These are phyloP conservation scores for Penicillium paneum DNA, from an alignment of 2,329 filamentous ascomycete species.

Conservation along the genomic window DNA sequence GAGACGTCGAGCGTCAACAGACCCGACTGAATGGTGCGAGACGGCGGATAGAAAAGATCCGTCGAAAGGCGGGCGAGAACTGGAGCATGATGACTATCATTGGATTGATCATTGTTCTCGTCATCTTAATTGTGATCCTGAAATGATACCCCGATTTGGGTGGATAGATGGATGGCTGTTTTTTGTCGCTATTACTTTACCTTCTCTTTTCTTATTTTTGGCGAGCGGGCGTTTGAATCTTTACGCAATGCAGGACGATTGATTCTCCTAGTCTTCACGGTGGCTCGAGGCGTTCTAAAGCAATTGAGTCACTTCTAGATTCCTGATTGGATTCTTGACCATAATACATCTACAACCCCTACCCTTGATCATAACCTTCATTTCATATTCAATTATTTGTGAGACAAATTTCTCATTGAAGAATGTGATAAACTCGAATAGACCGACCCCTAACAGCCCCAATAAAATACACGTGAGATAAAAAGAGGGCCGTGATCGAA, in stretches of 20 bases:
- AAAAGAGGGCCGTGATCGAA: neutral
- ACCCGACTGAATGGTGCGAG: slow-evolving; percentile 71
- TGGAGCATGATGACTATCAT: slow-evolving; percentile 83
- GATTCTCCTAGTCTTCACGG: neutral
- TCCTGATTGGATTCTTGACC: neutral
- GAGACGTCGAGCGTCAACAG: slow-evolving; percentile 76
- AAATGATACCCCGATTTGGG: slow-evolving; percentile 52
- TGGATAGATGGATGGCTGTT: neutral
- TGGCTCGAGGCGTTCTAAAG: neutral
- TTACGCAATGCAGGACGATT: neutral
- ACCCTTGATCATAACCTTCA: neutral
- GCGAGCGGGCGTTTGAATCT: slow-evolving; percentile 22
- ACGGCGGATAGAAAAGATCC: slow-evolving; percentile 67
- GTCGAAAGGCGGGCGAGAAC: slow-evolving; percentile 74
- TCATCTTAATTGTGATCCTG: slow-evolving; percentile 76
- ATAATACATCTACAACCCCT: neutral
- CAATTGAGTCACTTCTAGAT: neutral
- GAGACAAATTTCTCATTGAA: neutral
- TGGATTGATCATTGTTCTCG: slow-evolving; percentile 73
- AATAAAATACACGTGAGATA: neutral
- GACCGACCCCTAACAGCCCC: neutral
- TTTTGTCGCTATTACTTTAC: neutral
- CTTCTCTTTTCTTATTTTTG: neutral
- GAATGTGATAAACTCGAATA: neutral
- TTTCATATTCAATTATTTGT: neutral